Evolutionary conservation across 192 early-diverging fungal genomes (phyloP), one percentile per base, ranked within the genome.

Genomic region (Linnemannia hyalina): DNA sequence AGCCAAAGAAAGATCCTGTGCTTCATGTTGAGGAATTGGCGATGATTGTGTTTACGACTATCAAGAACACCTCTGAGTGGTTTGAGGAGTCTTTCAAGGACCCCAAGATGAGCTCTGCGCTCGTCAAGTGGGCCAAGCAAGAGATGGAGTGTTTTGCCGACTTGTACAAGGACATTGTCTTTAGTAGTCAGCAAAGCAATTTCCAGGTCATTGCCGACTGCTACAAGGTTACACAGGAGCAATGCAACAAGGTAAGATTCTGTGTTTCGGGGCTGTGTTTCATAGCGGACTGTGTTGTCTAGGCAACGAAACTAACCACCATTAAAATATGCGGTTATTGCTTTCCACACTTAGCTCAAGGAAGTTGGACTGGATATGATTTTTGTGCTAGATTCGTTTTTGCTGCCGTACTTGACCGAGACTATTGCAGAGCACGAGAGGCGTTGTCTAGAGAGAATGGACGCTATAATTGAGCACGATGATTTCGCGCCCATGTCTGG

Each of bases 51-150:
- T 99, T 99, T 83, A 91, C 95, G 15, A 88, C 98, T 68, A 96
- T 99, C 82, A 93, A 95, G 80, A 99, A 97, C 83, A 99, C 98
- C 0, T 98, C 97, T 78, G 97, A 98, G 76, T 99, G 98, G 98
- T 99, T 97, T 87, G 91, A 94, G 70, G 93, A 90, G 46, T 94
- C 97, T 5, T 99, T 99, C 81, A 93, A 94, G 29, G 95, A 98
- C 77, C 92, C 96, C 47, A 92, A 92, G 55, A 97, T 99, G 96
- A 91, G 96, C 4, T 97, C 97, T 26, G 97, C 97, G 16, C 95
- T 99, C 77, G 94, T 99, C 38, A 97, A 95, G 15, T 99, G 98
- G 98, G 95, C 97, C 38, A 88, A 93, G 46, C 91, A 93, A 76
- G 96, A 99, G 80, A 93, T 98, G 70, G 93, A 95, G 49, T 89